phyloP scores from a whole-genome alignment of 176 grass and related monocot species.

The Ampelocalamus luodianensis region DNA sequence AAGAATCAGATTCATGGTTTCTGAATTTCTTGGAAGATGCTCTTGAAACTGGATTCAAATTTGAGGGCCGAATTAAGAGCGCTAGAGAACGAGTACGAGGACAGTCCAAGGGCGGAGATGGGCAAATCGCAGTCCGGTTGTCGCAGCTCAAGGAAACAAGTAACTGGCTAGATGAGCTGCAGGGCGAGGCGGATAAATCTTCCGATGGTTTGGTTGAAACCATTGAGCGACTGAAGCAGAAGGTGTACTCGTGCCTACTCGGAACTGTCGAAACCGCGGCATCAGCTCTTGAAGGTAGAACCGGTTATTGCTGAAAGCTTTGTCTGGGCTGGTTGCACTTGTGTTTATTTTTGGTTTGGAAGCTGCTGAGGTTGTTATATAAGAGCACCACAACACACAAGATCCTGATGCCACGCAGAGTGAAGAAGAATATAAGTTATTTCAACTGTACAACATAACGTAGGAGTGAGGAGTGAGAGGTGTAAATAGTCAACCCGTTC shows the following conservation, averaged over 20 bases:
- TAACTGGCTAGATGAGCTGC: conserved; percentile 83
- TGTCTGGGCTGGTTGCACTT: neutral
- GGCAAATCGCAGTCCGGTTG: conserved; percentile 69
- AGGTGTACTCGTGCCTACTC: conserved; percentile 83
- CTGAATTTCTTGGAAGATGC: conserved; percentile 78
- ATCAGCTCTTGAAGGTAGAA: conserved; percentile 80
- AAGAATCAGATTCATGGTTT: conserved; percentile 82
- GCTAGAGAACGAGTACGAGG: conserved; percentile 51
- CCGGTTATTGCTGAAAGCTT: conserved; percentile 16
- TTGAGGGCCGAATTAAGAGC: conserved; percentile 51
- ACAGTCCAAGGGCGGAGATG: conserved; percentile 67
- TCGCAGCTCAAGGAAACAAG: conserved; percentile 94
- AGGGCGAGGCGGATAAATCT: conserved; percentile 42
- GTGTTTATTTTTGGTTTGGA: conserved; percentile 21
- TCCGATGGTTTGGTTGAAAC: conserved; percentile 58
- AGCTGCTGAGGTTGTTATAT: neutral
- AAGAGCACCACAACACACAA: neutral
- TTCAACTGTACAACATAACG: neutral
- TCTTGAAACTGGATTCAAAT: conserved; percentile 69
- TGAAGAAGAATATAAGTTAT: conserved; percentile 36
- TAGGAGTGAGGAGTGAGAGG: conserved; percentile 33
- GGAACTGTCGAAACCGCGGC: conserved; percentile 88
- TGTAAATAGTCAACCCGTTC: conserved; percentile 47
- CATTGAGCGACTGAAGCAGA: conserved; percentile 86
- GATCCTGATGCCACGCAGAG: neutral